These are phyloP conservation scores for Cavenderia fasciculata DNA, from an alignment of 78 protist genomes.

Conservation along the genomic window DNA sequence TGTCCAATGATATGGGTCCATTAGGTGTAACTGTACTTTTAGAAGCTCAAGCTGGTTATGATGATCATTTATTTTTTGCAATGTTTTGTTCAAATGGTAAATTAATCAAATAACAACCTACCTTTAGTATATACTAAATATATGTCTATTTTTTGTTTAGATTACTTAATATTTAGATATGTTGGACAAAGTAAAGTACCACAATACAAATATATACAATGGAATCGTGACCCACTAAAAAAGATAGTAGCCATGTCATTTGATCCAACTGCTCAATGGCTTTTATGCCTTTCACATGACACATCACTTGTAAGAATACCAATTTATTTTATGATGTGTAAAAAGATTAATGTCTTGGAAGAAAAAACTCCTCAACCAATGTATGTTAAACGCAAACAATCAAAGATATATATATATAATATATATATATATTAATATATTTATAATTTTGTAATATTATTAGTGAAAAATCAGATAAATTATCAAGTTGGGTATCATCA, in stretches of 20 bases:
- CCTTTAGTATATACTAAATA: neutral
- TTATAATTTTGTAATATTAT: no score
- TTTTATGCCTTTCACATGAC: constrained; percentile 51
- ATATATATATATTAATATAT: no score
- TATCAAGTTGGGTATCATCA: constrained; percentile 19
- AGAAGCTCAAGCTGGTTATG: constrained; percentile 25
- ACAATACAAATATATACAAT: constrained; percentile 55
- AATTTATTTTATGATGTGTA: constrained; percentile 69
- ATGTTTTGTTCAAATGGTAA: constrained; percentile 77
- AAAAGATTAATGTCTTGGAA: constrained; percentile 28
- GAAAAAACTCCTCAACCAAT: neutral
- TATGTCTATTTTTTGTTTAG: constrained; percentile 15
- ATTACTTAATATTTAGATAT: constrained; percentile 75
- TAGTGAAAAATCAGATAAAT: constrained; percentile 6
- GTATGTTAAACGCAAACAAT: neutral
- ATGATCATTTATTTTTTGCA: constrained; percentile 53
- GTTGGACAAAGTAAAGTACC: constrained; percentile 83
- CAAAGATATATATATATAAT: no score
- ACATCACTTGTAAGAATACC: constrained; percentile 64
- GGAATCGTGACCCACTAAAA: constrained; percentile 57
- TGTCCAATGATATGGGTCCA: neutral
- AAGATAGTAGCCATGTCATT: constrained; percentile 76
- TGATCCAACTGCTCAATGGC: constrained; percentile 76
- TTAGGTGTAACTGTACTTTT: neutral
- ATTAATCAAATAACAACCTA: no score